phyloP scores from a whole-genome alignment of 768 basidiomycete genomes.

The Lactarius pseudohatsudake region DNA sequence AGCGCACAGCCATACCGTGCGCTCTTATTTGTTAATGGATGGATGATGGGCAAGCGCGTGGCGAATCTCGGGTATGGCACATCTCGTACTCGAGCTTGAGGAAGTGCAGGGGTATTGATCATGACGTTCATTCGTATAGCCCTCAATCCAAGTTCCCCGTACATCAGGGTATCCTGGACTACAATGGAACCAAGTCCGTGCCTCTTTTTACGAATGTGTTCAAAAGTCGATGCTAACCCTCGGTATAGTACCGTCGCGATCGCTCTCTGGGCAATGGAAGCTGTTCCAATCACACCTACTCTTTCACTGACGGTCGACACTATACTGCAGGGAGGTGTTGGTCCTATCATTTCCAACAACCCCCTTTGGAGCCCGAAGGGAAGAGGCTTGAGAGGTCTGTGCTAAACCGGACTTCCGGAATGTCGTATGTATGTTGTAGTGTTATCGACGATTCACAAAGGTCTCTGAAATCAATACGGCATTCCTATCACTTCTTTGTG shows the following conservation, averaged over 20 bases:
- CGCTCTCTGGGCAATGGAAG: slow-evolving; percentile 38
- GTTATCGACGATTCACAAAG: background rate
- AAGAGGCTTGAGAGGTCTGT: slow-evolving; percentile 7
- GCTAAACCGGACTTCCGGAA: background rate
- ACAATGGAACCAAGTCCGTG: slow-evolving; percentile 66
- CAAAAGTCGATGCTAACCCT: slow-evolving; percentile 2
- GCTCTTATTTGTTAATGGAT: slow-evolving; percentile 78
- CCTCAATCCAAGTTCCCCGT: slow-evolving; percentile 84
- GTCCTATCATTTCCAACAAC: slow-evolving; percentile 31
- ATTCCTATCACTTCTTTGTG: slow-evolving; percentile 48
- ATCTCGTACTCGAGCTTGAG: slow-evolving; percentile 4
- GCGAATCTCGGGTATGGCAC: slow-evolving; percentile 35
- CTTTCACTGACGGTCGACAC: slow-evolving; percentile 34
- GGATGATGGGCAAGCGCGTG: slow-evolving; percentile 79
- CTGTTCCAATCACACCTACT: slow-evolving; percentile 30
- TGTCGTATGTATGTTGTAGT: background rate
- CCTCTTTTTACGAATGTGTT: slow-evolving; percentile 8
- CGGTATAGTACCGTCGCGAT: slow-evolving; percentile 28
- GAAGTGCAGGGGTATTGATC: background rate
- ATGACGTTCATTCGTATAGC: slow-evolving; percentile 36
- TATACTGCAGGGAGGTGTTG: slow-evolving; percentile 29
- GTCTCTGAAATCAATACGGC: background rate
- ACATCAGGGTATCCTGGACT: slow-evolving; percentile 76
- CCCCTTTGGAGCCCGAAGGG: slow-evolving; percentile 27
- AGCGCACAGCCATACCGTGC: slow-evolving; percentile 63